These are phyloP conservation scores for Dothideomycetes sp. DNA, from an alignment of 2,329 filamentous ascomycete genomes.

Conservation along the genomic window DNA sequence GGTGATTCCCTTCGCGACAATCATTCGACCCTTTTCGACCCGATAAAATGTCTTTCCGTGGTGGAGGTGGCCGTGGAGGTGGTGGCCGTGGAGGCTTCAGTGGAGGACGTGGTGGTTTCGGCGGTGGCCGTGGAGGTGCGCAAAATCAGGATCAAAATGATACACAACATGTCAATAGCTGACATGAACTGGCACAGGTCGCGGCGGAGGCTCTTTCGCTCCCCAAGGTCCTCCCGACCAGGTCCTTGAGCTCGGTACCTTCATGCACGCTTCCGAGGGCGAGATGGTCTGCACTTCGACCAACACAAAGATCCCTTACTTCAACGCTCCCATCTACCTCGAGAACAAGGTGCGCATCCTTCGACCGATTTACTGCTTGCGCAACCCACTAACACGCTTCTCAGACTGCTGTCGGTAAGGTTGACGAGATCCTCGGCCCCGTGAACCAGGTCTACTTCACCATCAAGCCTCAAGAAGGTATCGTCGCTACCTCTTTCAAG, in stretches of 20 bases:
- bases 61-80: conserved; percentile 18
- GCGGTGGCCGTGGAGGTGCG: conserved; percentile 24
- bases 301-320: conserved; percentile 94
- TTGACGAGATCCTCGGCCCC: conserved; percentile 94
- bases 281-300: conserved; percentile 96
- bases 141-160: background rate
- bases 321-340: conserved; percentile 97
- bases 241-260: conserved; percentile 70
- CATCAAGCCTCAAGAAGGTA: conserved; percentile 92
- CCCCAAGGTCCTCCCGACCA: conserved; percentile 12
- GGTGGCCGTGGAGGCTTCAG: conserved; percentile 21
- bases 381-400: background rate
- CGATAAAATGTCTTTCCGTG: conserved; percentile 20
- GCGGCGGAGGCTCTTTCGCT: conserved; percentile 9
- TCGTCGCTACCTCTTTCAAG: conserved; percentile 91
- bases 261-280: conserved; percentile 90
- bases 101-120: conserved; percentile 19
- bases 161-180: conserved; percentile 3
- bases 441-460: conserved; percentile 99
- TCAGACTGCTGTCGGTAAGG: conserved; percentile 61
- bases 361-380: background rate
- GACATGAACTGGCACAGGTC: conserved; percentile 6
- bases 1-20: conserved; percentile 1
- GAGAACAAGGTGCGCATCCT: conserved; percentile 72
- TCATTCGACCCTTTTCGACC: conserved; percentile 5